Percentiles rank a stretch among this genome's conserved stretches.
Conservation (phyloP, 208 protist species). For the Leishmania mexicana region DNA sequence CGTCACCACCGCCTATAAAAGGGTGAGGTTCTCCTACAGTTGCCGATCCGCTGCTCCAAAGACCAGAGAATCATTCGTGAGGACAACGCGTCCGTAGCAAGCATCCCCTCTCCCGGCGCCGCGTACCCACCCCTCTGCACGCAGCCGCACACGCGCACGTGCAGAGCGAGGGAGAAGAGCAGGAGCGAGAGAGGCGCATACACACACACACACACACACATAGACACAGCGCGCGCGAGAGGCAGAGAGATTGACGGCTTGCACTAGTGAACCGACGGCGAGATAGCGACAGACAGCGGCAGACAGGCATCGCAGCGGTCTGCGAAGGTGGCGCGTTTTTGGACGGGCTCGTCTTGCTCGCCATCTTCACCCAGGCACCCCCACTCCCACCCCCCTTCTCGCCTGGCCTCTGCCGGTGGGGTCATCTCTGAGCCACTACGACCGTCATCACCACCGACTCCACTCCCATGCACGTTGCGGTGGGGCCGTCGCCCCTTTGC, state of each 20-base stretch:
- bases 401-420: not conserved
- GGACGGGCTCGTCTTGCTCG: not conserved
- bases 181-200: not conserved
- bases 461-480: constrained; percentile 6
- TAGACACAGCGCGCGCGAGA: not conserved
- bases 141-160: not conserved
- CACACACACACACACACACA: not conserved
- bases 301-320: not conserved
- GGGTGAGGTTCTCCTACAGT: not conserved
- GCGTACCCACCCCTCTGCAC: not conserved
- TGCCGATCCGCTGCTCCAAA: not conserved
- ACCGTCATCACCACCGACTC: not conserved
- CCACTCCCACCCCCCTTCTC: not conserved
- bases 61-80: not conserved
- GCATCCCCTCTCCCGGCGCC: not conserved
- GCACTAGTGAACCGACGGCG: not conserved
- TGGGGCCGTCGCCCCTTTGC: not conserved
- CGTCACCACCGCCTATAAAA: not conserved
- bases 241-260: not conserved
- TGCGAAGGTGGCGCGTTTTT: not conserved
- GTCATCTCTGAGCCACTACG: not conserved
- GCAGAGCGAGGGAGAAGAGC: not conserved
- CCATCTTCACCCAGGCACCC: not conserved
- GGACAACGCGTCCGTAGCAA: not conserved
- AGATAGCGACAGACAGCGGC: not conserved